phyloP scores from a whole-genome alignment of 2,329 filamentous ascomycete species.

The Trichophyton equinum region DNA sequence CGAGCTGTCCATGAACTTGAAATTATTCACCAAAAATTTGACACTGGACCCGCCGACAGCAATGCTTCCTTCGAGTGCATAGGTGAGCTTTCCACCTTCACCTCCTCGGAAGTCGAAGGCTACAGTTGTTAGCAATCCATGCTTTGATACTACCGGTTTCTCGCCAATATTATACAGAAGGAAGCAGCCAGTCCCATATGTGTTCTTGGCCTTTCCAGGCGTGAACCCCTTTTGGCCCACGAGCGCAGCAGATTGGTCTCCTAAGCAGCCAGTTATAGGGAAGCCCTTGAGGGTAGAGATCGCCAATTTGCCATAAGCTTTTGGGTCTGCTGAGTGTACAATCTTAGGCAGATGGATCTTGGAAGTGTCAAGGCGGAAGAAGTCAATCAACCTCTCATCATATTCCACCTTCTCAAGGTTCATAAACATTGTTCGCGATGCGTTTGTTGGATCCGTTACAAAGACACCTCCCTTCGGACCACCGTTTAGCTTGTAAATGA shows the following conservation, averaged over 20 bases:
- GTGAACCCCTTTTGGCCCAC: constrained; percentile 81
- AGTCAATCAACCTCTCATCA: constrained; percentile 61
- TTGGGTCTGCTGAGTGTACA: constrained; percentile 60
- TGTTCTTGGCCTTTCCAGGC: constrained; percentile 77
- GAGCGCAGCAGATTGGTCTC: constrained; percentile 75
- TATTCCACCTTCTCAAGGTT: constrained; percentile 70
- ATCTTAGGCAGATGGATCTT: constrained; percentile 73
- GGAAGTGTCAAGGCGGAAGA: constrained; percentile 58
- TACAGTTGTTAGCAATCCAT: constrained; percentile 71
- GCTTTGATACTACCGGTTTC: constrained; percentile 71
- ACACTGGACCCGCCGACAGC: constrained; percentile 74
- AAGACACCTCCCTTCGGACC: constrained; percentile 54
- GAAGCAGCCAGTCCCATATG: constrained; percentile 83
- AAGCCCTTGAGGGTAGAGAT: constrained; percentile 29
- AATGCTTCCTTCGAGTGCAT: constrained; percentile 73
- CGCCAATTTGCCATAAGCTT: constrained; percentile 22
- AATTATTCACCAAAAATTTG: constrained; percentile 58
- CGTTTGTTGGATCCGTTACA: constrained; percentile 79
- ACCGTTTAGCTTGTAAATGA: constrained; percentile 70
- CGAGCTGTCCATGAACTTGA: constrained; percentile 49
- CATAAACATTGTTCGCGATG: constrained; percentile 93
- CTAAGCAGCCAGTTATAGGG: constrained; percentile 64
- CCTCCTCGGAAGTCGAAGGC: constrained; percentile 66
- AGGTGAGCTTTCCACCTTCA: constrained; percentile 40
- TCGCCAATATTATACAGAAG: constrained; percentile 77